Base-by-base conservation (phyloP, 179 eudicot species). In the Beta macrorhiza region DNA sequence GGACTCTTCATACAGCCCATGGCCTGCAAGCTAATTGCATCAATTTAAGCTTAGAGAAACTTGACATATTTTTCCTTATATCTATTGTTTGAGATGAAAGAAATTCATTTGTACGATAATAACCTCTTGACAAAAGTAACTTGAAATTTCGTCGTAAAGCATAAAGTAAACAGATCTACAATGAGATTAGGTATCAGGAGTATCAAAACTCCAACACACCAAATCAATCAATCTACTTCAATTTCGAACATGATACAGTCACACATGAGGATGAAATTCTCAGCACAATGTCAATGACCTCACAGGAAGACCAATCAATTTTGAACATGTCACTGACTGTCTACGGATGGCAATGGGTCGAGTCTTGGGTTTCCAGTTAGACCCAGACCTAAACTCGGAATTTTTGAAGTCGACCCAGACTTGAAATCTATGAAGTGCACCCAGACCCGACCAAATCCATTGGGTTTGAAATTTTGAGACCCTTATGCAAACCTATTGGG, bases 21-120 rank as follows among this genome's bases (percentile, higher is more conserved):
- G 93, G 37, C 99, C 99, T 83, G 99, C 99, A 74, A 96, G 98
- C 99, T 96, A 78, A 63, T 78, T 47, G 67, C 76, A 78, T 57
- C 32, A 82, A 82, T 86, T 82, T 84, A 57, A 74, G 71, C 42
- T 67, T 59, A 67, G 78, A 72, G 19, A 47, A 20, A 47, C 37
- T n/a, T 37, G 22, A 49, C 37, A 1, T 5, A 22, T 19, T 12
- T n/a, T 19, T 61, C 29, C n/a, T n/a, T 56, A 2, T 3, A 14
- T 14, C 14, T 12, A 10, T 56, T 14, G 16, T 56, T 12, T 5
- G n/a, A 61, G 52, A 32, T 32, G 37, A 2, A 32, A 1, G 37
- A 58, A 15, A 58, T 2, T 58, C 20, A 58, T 58, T 58, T 58
- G 37, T 22, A 19, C 2, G 59, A 56, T 10, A 11, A 64, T 25